phyloP scores from a whole-genome alignment of 768 basidiomycete genomes.

The Collybia mongolica region DNA sequence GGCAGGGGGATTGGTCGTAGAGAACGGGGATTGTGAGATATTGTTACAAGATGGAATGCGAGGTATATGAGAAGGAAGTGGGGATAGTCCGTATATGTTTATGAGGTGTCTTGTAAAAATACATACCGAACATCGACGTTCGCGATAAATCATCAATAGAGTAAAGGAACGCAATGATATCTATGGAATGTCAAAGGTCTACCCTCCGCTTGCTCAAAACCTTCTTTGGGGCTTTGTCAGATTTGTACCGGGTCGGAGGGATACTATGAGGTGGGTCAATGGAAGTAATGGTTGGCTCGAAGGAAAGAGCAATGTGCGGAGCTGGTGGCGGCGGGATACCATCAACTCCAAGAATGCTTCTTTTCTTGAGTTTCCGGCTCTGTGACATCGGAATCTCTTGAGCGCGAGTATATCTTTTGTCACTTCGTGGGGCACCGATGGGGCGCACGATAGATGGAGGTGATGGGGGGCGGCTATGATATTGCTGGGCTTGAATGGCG shows the following conservation, averaged over 20 bases:
- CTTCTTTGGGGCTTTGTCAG: constrained; percentile 31
- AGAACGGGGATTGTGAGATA: no score
- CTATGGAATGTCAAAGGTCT: constrained; percentile 22
- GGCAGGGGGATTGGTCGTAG: no score
- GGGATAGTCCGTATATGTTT: neutral
- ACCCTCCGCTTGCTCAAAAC: constrained; percentile 44
- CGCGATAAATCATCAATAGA: neutral
- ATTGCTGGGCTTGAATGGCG: constrained; percentile 10
- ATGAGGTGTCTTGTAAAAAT: neutral
- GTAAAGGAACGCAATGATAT: neutral
- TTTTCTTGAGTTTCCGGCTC: constrained; percentile 26
- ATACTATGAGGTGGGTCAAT: constrained; percentile 14
- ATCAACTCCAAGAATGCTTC: constrained; percentile 11
- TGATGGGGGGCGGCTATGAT: constrained; percentile 8
- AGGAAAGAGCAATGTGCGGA: constrained; percentile 9
- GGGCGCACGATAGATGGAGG: constrained; percentile 5
- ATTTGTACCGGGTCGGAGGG: constrained; percentile 12
- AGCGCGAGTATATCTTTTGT: constrained; percentile 10
- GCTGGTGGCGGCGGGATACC: constrained; percentile 10
- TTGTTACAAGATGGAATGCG: neutral
- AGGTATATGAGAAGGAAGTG: constrained; percentile 1
- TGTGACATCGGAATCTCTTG: constrained; percentile 20
- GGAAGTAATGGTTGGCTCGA: constrained; percentile 12
- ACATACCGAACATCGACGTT: neutral
- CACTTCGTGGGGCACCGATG: neutral